Base-by-base conservation (phyloP, 73 alveolate species). In the Blepharisma stoltei region DNA sequence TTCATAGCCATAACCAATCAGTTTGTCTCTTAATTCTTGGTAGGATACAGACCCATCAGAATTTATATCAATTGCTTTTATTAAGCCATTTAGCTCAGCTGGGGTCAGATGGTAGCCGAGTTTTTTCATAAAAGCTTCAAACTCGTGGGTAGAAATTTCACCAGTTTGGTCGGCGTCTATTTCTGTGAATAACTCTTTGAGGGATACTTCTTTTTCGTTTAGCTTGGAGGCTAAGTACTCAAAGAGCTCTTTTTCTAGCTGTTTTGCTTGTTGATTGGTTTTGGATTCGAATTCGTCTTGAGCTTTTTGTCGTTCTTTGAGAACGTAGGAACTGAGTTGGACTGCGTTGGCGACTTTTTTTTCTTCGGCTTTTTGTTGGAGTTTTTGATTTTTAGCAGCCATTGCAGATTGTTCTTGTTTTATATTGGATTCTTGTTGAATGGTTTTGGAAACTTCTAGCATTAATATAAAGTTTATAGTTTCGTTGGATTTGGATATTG, bases 161-260 rank as follows among this genome's bases (percentile, higher is more conserved):
- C 73, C 73, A 25, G 14, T 38, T 60, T 60, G 73, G 73, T 60
- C 73, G 0, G 37, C 23, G 46, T 60, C 73, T 8, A 60, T 60
- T 18, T 60, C 73, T 1, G 14, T 38, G 23, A 60, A 60, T 60
- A 60, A 4, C 46, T 60, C 18, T 9, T 11, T 38, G 0, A 60
- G 14, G 2, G 73, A 25, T 14, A 60, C 46, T 25, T 60, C 23
- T 60, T 60, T 60, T 25, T 60, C 46, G 46, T 14, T 60, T 9
- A 60, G 73, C 18, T 25, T 60, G 18, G 23, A 60, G 11, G 73
- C 73, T 14, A 60, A 9, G 5, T 18, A 60, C 46, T 60, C 73
- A 25, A 60, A 60, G 5, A 60, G 73, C 46, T 60, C 73, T 5
- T 60, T n/a, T 60, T 60, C 73, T 9, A 60, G 73, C 18, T 60